Evolutionary conservation across 768 basidiomycete species (phyloP), one percentile per base, ranked within the genome.

Genomic region (Fomitopsis serialis): DNA sequence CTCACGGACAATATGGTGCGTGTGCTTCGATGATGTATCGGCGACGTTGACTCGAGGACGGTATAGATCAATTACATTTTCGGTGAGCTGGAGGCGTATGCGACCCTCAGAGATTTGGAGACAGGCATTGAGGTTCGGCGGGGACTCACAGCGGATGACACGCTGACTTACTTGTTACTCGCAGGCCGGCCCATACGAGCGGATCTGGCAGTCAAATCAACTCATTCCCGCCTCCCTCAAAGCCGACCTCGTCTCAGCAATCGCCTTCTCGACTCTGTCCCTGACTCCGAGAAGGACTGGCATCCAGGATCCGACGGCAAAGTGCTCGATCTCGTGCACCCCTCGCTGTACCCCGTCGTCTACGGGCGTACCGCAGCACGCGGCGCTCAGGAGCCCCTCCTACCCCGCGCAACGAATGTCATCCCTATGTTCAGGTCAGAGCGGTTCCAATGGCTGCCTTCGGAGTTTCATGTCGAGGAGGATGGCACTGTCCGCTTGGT

Each of bases 311-410:
- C 74, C 1, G 65, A 77, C 54, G 61, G 66, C 5, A 70, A 70
- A 46, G 76, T 78, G 0, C 70, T 74, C 37, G 75, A 78, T 53
- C 65, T 78, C 22, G 71, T 78, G 0, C 73, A 79, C 48, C 77
- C 77, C 36, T 73, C 75, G 1, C 66, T 77, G 0, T 78, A 67
- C 56, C 68, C 69, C 34, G 54, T 77, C 3, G 45, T 50, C 48
- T 3, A 12, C n/a, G 32, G 29, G 44, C 23, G 49, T 36, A 2
- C 11, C 29, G 5, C 29, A 11, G 11, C n/a, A n/a, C 11, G 46
- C 0, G 53, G 40, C 6, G n/a, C n/a, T n/a, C n/a, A n/a, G n/a
- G 36, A 48, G 21, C 15, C 23, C 2, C 48, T 44, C 40, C 32
- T 8, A 3, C 45, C 49, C 11, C 6, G 23, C 21, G 15, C 45